Percentiles rank a stretch among this genome's conserved stretches.
phyloP scores from a whole-genome alignment of 208 protist genomes.

The Porcisia deanei region DNA sequence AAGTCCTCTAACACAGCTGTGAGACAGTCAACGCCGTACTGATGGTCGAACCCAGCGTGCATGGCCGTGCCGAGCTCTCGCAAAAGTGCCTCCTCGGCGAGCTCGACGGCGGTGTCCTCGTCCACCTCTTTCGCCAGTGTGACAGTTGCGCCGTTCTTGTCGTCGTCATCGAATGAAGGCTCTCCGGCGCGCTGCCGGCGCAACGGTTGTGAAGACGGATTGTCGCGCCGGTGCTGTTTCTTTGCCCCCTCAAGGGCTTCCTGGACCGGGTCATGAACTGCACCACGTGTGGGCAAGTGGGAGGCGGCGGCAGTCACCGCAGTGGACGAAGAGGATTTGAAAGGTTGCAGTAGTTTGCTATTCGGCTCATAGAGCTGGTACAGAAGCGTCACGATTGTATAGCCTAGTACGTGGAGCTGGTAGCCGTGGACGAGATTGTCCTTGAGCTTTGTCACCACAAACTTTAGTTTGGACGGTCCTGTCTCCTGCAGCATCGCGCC shows the following conservation, averaged over 20 bases:
- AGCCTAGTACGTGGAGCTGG: constrained; percentile 92
- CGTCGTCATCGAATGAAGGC: constrained; percentile 8
- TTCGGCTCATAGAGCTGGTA: constrained; percentile 89
- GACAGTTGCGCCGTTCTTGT: not conserved
- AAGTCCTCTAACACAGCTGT: constrained; percentile 72
- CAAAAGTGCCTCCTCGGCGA: constrained; percentile 49
- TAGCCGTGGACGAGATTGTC: constrained; percentile 91
- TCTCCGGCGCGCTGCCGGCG: constrained; percentile 18
- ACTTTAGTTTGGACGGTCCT: constrained; percentile 78
- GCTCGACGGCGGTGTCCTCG: constrained; percentile 39
- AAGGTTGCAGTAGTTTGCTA: constrained; percentile 35
- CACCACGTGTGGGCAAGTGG: not conserved
- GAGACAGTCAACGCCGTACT: constrained; percentile 69
- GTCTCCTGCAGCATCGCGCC: constrained; percentile 82
- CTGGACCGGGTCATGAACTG: constrained; percentile 29
- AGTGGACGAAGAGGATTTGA: not conserved
- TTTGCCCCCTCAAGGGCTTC: constrained; percentile 34
- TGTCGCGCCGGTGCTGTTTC: constrained; percentile 17
- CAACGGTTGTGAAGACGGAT: constrained; percentile 7
- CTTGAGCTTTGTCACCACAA: constrained; percentile 84
- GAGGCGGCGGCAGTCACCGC: not conserved
- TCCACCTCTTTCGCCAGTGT: constrained; percentile 8
- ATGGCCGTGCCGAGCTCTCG: constrained; percentile 28
- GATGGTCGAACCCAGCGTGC: constrained; percentile 56
- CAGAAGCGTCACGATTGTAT: constrained; percentile 89